These are phyloP conservation scores for Trypanosoma grayi DNA, from an alignment of 208 protist species.

Conservation along the genomic window DNA sequence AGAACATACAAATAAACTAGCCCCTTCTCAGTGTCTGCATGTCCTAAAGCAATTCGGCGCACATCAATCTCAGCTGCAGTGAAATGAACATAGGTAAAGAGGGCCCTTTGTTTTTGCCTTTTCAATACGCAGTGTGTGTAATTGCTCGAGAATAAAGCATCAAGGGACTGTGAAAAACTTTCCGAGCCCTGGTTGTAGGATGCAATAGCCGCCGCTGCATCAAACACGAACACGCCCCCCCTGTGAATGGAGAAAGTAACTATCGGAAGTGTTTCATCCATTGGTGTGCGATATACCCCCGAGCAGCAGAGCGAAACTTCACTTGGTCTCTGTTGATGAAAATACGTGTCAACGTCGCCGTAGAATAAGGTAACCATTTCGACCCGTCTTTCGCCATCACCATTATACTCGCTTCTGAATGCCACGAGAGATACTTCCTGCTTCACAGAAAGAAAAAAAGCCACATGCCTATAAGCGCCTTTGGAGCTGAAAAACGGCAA, in stretches of 20 bases:
- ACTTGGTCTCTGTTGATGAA: conserved; percentile 56
- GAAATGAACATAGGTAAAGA: conserved; percentile 39
- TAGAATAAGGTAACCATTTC: conserved; percentile 62
- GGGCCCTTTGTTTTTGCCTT: conserved; percentile 12
- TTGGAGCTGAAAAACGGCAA: conserved; percentile 45
- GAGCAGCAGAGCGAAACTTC: conserved; percentile 57
- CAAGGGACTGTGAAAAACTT: conserved; percentile 6
- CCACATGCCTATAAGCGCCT: conserved; percentile 42
- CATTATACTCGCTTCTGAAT: conserved; percentile 12
- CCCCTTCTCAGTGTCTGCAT: conserved; percentile 7
- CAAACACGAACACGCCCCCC: conserved; percentile 60
- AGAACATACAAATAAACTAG: conserved; percentile 54
- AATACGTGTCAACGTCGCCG: conserved; percentile 42
- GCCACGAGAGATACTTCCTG: conserved; percentile 68
- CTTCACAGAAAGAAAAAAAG: conserved; percentile 76
- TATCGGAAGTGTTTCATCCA: conserved; percentile 31
- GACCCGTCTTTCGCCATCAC: conserved; percentile 8
- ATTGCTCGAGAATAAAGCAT: conserved; percentile 13
- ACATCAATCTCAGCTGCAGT: conserved; percentile 71
- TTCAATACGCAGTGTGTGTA: conserved; percentile 21
- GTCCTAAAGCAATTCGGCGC: conserved; percentile 51
- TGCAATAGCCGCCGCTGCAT: conserved; percentile 56
- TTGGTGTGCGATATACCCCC: conserved; percentile 15
- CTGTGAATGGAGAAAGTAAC: conserved; percentile 64
- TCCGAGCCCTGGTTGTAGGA: conserved; percentile 6